phyloP scores from a whole-genome alignment of 805 yeast species.

The Wickerhamomyces mucosus region DNA sequence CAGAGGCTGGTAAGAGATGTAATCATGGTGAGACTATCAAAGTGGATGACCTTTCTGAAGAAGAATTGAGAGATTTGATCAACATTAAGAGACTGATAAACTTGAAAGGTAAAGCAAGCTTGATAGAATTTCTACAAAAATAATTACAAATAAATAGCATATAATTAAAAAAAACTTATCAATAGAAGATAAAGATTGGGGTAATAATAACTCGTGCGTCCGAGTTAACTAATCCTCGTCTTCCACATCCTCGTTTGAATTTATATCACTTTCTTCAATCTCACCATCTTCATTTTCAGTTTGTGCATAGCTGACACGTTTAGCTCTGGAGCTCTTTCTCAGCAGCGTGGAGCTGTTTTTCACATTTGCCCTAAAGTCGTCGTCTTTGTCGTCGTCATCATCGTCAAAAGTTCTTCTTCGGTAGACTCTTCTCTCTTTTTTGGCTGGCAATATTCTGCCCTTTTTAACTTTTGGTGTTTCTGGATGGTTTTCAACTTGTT shows the following conservation, averaged over 20 bases:
- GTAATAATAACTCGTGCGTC: no score
- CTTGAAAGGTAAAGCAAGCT: slow-evolving; percentile 57
- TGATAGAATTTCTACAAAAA: slow-evolving; percentile 45
- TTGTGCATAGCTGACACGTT: slow-evolving; percentile 27
- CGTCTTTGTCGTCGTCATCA: slow-evolving; percentile 15
- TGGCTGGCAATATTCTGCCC: background rate
- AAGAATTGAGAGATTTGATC: slow-evolving; percentile 42
- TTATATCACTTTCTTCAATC: slow-evolving; percentile 11
- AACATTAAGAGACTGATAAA: slow-evolving; percentile 53
- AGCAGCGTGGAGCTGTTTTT: slow-evolving; percentile 16
- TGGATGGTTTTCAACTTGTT: slow-evolving; percentile 5
- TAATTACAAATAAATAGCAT: no score
- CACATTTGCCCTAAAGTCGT: slow-evolving; percentile 4
- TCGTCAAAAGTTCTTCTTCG: slow-evolving; percentile 6
- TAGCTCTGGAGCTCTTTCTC: slow-evolving; percentile 34
- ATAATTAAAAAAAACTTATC: no score
- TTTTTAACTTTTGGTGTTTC: background rate
- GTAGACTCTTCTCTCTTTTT: background rate
- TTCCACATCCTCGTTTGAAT: slow-evolving; percentile 4
- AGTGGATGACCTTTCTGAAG: slow-evolving; percentile 8
- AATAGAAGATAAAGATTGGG: no score
- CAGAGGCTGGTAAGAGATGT: slow-evolving; percentile 25
- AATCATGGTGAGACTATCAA: slow-evolving; percentile 14
- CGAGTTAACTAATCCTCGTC: no score
- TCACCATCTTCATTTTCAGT: slow-evolving; percentile 12